These are phyloP conservation scores for Chaetoscypha palmicola DNA, from an alignment of 2,329 filamentous ascomycete genomes.

Conservation along the genomic window DNA sequence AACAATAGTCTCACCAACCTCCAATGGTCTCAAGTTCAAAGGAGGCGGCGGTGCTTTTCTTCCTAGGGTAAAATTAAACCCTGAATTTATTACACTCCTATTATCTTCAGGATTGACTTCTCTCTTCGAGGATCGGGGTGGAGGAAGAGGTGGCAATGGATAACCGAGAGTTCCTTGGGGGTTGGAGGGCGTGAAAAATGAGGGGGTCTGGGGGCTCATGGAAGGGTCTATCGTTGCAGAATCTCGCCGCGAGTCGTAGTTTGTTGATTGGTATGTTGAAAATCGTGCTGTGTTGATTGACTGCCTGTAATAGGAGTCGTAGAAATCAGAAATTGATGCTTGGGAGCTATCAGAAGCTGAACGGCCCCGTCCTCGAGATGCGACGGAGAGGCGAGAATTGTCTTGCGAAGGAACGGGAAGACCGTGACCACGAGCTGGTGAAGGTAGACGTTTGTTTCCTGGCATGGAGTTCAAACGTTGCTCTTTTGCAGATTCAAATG, in stretches of 20 bases:
- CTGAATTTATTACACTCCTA: neutral
- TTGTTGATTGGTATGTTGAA: conserved; percentile 1
- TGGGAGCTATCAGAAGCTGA: conserved; percentile 13
- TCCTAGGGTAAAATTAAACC: neutral
- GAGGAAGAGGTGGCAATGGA: neutral
- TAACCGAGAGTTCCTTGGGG: neutral
- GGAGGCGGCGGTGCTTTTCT: conserved; percentile 4
- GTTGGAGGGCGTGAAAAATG: neutral
- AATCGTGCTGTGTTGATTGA: conserved; percentile 1
- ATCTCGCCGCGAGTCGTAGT: neutral
- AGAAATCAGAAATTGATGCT: conserved; percentile 18
- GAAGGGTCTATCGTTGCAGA: neutral
- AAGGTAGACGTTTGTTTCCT: neutral
- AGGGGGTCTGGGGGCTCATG: neutral
- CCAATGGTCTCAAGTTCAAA: neutral
- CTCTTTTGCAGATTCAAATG: neutral
- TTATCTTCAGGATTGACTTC: neutral
- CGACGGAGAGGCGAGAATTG: neutral
- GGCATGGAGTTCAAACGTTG: neutral
- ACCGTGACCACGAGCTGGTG: neutral
- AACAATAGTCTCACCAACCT: conserved; percentile 4
- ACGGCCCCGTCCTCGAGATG: conserved; percentile 2
- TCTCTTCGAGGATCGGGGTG: neutral
- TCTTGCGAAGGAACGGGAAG: neutral
- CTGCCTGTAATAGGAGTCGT: conserved; percentile 23